phyloP scores from a whole-genome alignment of 2,329 filamentous ascomycete species.

The Karstenula rhodostoma region DNA sequence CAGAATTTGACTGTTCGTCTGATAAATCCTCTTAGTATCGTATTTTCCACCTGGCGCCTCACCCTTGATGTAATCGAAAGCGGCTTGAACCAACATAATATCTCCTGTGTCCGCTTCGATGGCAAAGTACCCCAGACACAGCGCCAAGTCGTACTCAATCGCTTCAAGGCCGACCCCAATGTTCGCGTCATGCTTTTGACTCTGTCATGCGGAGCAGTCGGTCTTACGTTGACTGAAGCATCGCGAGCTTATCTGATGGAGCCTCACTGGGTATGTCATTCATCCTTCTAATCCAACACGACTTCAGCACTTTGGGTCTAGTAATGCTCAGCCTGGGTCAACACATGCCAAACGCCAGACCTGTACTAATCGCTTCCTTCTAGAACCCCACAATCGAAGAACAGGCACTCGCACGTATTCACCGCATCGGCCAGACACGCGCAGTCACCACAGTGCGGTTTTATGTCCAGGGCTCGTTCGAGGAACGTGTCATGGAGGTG shows the following conservation, averaged over 20 bases:
- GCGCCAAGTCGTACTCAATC: conserved; percentile 51
- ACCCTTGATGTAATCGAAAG: conserved; percentile 58
- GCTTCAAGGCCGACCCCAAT: conserved; percentile 50
- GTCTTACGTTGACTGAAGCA: conserved; percentile 60
- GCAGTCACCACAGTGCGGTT: conserved; percentile 50
- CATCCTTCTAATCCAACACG: too few species aligned
- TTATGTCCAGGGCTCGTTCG: conserved; percentile 50
- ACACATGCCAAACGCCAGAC: background rate
- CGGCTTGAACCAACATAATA: conserved; percentile 46
- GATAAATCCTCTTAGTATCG: conserved; percentile 43
- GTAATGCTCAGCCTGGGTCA: too few species aligned
- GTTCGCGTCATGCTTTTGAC: conserved; percentile 58
- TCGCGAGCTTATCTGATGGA: conserved; percentile 61
- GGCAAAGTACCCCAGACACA: conserved; percentile 56
- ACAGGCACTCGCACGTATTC: conserved; percentile 50
- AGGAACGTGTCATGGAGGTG: conserved; percentile 37
- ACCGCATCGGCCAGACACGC: conserved; percentile 31
- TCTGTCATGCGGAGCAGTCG: conserved; percentile 61
- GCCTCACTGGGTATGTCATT: conserved; percentile 52
- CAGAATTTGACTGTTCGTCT: too few species aligned
- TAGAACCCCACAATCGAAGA: conserved; percentile 55
- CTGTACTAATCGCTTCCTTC: background rate
- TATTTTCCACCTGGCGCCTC: conserved; percentile 62
- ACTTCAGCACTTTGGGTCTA: too few species aligned
- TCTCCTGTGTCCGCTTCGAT: conserved; percentile 57